Conservation (phyloP, 495 filamentous ascomycete genomes). For the Aspergillus coremiiformis region DNA sequence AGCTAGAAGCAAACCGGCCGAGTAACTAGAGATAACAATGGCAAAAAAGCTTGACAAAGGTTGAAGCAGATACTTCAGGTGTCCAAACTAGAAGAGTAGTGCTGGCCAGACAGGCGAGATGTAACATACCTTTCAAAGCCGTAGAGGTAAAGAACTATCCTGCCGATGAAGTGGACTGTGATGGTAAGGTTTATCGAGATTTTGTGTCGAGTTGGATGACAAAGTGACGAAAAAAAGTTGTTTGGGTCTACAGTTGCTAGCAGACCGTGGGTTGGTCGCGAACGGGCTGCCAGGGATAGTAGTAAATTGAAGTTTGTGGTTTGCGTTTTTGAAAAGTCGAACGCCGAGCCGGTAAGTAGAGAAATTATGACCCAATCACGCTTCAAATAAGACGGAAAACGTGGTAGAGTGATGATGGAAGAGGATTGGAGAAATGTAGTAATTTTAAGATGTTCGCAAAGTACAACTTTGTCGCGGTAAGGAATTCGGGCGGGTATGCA, state of each 20-base stretch:
- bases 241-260: constrained; percentile 3
- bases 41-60: neutral
- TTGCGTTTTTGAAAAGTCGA: constrained; percentile 24
- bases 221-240: neutral
- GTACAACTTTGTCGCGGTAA: neutral
- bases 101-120: neutral
- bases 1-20: neutral
- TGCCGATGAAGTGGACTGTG: neutral
- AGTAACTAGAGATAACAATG: neutral
- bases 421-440: neutral
- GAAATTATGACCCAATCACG: constrained; percentile 12
- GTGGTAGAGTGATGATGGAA: neutral
- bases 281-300: constrained; percentile 35
- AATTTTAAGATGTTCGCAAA: neutral
- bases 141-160: neutral
- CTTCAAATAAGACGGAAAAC: neutral
- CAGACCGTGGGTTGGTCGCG: constrained; percentile 12
- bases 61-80: neutral
- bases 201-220: neutral
- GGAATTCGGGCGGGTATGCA: neutral
- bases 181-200: neutral
- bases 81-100: neutral
- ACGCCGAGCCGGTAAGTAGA: constrained; percentile 17
- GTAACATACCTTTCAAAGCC: neutral
- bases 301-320: constrained; percentile 2